Percentiles rank a stretch among this genome's conserved stretches.
Conservation (phyloP, 2,329 filamentous ascomycete genomes). For the Apiospora malaysiana region DNA sequence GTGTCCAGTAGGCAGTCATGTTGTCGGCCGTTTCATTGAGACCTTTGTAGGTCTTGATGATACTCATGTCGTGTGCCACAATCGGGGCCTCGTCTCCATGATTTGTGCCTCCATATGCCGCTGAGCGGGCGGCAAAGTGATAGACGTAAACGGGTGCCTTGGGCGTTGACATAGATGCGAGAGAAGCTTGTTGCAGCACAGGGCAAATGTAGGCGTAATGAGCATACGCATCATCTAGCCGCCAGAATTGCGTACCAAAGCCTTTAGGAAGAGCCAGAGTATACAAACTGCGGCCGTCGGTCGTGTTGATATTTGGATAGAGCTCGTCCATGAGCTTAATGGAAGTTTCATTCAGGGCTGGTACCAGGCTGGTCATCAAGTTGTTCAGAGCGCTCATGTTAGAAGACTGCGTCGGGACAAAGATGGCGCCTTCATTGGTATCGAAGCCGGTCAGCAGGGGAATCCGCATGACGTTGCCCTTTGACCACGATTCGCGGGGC, state of each 20-base stretch:
- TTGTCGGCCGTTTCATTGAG: constrained; percentile 44
- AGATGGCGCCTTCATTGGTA: constrained; percentile 71
- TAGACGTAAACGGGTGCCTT: constrained; percentile 57
- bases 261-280: constrained; percentile 40
- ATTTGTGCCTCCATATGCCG: constrained; percentile 46
- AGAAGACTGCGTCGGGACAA: constrained; percentile 59
- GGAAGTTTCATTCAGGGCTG: constrained; percentile 57
- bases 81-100: constrained; percentile 54
- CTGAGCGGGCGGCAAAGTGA: constrained; percentile 60
- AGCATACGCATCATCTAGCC: constrained; percentile 65
- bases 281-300: constrained; percentile 47
- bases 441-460: constrained; percentile 74
- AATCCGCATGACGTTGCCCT: constrained; percentile 58
- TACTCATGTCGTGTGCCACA: constrained; percentile 49
- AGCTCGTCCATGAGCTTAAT: constrained; percentile 60
- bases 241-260: constrained; percentile 60
- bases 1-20: constrained; percentile 52
- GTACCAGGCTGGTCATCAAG: constrained; percentile 69
- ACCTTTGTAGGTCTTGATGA: constrained; percentile 43
- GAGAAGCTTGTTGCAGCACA: constrained; percentile 63
- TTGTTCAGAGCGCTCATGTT: constrained; percentile 57
- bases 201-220: constrained; percentile 71
- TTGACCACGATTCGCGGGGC: constrained; percentile 65
- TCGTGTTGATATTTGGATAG: constrained; percentile 64
- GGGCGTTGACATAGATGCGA: constrained; percentile 37